Percentiles rank a stretch among this genome's conserved stretches.
phyloP scores from a whole-genome alignment of 345 rosid species.

The Rhizophora mangle region DNA sequence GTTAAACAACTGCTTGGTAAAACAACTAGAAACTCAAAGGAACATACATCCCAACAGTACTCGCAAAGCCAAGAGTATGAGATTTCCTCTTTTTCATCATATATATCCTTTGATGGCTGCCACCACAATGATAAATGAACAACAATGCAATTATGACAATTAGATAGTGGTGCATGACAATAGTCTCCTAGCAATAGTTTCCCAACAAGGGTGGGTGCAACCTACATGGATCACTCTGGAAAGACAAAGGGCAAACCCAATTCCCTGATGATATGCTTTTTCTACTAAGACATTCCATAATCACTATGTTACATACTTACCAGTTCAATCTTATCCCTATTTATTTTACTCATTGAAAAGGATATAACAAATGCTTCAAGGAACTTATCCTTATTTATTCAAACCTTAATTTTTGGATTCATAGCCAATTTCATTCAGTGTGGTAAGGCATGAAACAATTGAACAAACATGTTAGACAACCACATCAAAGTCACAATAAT shows the following conservation, averaged over 20 bases:
- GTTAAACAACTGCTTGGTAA: background rate
- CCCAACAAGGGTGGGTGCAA: no score
- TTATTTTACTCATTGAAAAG: no score
- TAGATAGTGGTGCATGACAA: background rate
- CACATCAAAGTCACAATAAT: background rate
- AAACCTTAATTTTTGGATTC: background rate
- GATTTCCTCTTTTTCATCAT: slow-evolving; percentile 73
- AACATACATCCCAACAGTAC: slow-evolving; percentile 93
- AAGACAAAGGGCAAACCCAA: no score
- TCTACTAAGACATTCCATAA: no score
- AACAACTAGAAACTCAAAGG: slow-evolving; percentile 1
- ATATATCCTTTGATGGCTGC: slow-evolving; percentile 76
- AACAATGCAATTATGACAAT: background rate
- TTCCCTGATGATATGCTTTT: no score
- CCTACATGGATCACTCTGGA: no score
- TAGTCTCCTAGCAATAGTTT: background rate
- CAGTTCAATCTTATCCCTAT: no score
- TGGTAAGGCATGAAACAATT: background rate
- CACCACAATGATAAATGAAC: slow-evolving; percentile 17
- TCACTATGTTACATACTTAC: no score
- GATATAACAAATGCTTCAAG: no score
- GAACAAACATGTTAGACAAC: background rate
- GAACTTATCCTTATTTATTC: background rate
- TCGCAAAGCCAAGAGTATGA: slow-evolving; percentile 88
- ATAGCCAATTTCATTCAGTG: background rate